Evolutionary conservation across 352 stramenopile species (phyloP).

Genomic region (Plasmopara viticola): DNA sequence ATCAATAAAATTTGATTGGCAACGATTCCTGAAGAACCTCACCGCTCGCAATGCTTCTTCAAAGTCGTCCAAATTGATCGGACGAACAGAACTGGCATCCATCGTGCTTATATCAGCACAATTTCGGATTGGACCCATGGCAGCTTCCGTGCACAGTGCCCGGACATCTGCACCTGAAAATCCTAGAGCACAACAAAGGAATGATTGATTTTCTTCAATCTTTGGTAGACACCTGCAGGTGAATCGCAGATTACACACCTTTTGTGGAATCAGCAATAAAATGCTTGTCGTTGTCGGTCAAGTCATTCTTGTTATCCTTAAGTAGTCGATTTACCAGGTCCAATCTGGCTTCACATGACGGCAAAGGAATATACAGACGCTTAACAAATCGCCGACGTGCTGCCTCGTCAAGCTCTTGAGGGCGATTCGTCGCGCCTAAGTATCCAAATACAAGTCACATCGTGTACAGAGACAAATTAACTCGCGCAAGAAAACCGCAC

Average conservation of each 20-base stretch:
- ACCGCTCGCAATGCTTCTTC: conserved; percentile 85
- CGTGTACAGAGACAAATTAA: not conserved
- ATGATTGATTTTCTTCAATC: conserved; percentile 6
- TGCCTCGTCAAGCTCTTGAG: conserved; percentile 97
- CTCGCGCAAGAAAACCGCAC: conserved; percentile 21
- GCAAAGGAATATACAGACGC: conserved; percentile 96
- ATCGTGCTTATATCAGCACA: conserved; percentile 85
- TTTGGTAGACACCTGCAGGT: not conserved
- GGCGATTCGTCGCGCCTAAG: conserved; percentile 93
- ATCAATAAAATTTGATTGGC: not conserved
- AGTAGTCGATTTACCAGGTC: conserved; percentile 90
- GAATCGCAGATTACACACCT: conserved; percentile 29
- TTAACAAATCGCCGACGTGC: conserved; percentile 96
- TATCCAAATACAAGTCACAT: not conserved
- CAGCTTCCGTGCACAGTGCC: conserved; percentile 95
- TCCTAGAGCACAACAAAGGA: conserved; percentile 35
- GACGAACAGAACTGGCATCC: conserved; percentile 85
- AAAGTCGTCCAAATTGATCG: conserved; percentile 95
- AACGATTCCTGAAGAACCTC: conserved; percentile 5
- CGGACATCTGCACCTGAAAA: conserved; percentile 98
- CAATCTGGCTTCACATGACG: conserved; percentile 79
- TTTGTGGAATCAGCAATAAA: conserved; percentile 84
- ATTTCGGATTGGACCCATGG: conserved; percentile 94
- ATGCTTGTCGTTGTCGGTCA: conserved; percentile 84
- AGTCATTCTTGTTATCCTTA: conserved; percentile 87